Base-by-base conservation (phyloP, 176 grass and related monocot genomes). In the Thinopyrum elongatum region DNA sequence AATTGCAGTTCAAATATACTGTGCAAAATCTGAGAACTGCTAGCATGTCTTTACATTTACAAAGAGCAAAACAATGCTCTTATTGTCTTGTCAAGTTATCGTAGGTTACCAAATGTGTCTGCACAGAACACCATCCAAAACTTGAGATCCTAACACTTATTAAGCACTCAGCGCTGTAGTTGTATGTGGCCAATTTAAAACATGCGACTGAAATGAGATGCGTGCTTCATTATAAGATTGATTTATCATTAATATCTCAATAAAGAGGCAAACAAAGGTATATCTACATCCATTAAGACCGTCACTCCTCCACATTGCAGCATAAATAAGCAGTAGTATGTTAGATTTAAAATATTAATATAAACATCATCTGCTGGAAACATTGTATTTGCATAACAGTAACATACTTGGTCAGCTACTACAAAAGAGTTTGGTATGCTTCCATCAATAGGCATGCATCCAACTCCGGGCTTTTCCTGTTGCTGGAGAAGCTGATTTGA, bases 391-490 rank as follows among this genome's bases (percentile, higher is more conserved):
- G 42, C 16, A 75, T 82, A 16, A 22, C 31, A 44, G 82, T 67
- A 62, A 38, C 27, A 82, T 51, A 94, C 92, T 81, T 90, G 92
- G 76, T 94, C 92, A 80, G 61, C 47, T 75, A 85, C 92, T 57
- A 73, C 83, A 34, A 90, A 92, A 68, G 89, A 90, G 66, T 87
- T 92, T 34, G 78, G 76, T 51, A 94, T 87, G 74, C 87, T 80
- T 25, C 92, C 90, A 80, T 94, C 92, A 82, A 90, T 82, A 82
- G 87, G 75, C 58, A 87, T 88, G 87, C 57, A 92, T 73, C 87
- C 90, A 38, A 83, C 87, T 80, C 81, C 89, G 58, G 78, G 30
- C 27, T 92, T 94, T 80, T 94, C 92, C 80, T 90, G 92, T 87
- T 53, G 49, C 49, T 92, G 89, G 74, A 87, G 89, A 72, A 92